A percentile compares a stretch with the other conserved stretches of the same genome.
These are phyloP conservation scores for Halophytophthora batemanensis DNA, from an alignment of 352 stramenopile species.

Conservation along the genomic window DNA sequence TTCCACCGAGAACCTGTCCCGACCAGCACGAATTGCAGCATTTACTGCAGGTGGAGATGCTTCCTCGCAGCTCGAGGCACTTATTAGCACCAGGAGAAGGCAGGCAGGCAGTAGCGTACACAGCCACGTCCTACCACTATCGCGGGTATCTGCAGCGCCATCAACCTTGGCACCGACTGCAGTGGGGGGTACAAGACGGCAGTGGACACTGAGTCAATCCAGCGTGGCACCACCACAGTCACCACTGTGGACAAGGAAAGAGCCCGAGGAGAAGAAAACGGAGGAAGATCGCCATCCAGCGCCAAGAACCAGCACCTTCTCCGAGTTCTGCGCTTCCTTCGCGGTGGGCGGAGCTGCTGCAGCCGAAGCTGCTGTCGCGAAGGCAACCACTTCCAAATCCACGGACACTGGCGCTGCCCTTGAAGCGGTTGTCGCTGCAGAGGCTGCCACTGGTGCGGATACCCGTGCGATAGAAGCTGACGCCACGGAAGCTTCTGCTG, in stretches of 20 bases:
- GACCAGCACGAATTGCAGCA: constrained; percentile 1
- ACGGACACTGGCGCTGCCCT: not conserved
- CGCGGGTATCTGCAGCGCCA: not conserved
- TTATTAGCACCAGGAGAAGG: constrained; percentile 22
- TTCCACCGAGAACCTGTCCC: constrained; percentile 16
- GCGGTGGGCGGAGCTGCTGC: constrained; percentile 19
- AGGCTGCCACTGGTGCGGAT: constrained; percentile 3
- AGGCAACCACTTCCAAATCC: constrained; percentile 23
- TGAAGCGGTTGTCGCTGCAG: not conserved
- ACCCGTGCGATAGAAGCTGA: not conserved
- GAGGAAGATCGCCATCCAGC: constrained; percentile 15
- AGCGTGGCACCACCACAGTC: too few relatives aligned
- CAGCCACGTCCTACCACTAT: not conserved
- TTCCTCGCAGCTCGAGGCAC: constrained; percentile 12
- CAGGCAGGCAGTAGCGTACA: constrained; percentile 2
- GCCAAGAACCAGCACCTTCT: constrained; percentile 18
- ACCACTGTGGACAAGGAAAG: too few relatives aligned
- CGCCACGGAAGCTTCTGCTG: not conserved
- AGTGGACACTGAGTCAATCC: too few relatives aligned
- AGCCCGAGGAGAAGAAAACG: constrained; percentile 3
- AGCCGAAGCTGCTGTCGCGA: constrained; percentile 15
- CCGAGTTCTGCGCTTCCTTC: constrained; percentile 35
- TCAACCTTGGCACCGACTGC: too few relatives aligned
- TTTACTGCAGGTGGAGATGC: constrained; percentile 12
- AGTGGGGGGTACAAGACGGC: too few relatives aligned